phyloP scores from a whole-genome alignment of 2,329 filamentous ascomycete species.

The Lecanicillium sp. region DNA sequence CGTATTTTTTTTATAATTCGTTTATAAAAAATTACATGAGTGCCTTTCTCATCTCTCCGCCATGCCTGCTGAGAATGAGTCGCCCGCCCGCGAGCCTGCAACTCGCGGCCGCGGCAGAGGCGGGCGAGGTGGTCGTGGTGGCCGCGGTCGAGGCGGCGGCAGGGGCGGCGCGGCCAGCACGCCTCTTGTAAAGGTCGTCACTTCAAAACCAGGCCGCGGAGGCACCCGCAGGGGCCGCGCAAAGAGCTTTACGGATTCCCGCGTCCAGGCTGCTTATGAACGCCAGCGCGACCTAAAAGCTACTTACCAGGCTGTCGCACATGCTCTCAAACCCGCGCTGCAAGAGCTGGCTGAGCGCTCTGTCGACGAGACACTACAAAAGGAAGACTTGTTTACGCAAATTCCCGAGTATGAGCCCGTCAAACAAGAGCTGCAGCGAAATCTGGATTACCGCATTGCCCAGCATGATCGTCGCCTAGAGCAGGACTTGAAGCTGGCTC shows the following conservation, averaged over 20 bases:
- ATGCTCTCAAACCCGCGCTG: slow-evolving; percentile 54
- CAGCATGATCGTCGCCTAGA: slow-evolving; percentile 24
- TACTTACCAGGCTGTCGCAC: slow-evolving; percentile 53
- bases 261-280: slow-evolving; percentile 49
- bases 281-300: slow-evolving; percentile 60
- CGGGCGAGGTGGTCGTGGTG: slow-evolving; percentile 9
- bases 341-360: slow-evolving; percentile 56
- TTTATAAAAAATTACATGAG: slow-evolving; percentile 20
- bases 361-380: slow-evolving; percentile 47
- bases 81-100: slow-evolving; percentile 26
- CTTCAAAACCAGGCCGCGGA: slow-evolving; percentile 28
- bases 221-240: slow-evolving; percentile 39
- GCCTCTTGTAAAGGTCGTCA: slow-evolving; percentile 22
- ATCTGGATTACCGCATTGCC: slow-evolving; percentile 21
- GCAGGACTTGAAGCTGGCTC: slow-evolving; percentile 26
- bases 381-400: slow-evolving; percentile 43
- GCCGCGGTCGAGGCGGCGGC: slow-evolving; percentile 14
- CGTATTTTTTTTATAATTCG: slow-evolving; percentile 5
- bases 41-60: slow-evolving; percentile 14
- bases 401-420: slow-evolving; percentile 45
- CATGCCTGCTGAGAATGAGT: slow-evolving; percentile 31
- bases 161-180: slow-evolving; percentile 19
- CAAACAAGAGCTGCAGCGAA: slow-evolving; percentile 36
- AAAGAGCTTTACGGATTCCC: slow-evolving; percentile 46
- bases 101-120: slow-evolving; percentile 22